Evolutionary conservation across 257 asterid species (phyloP).

Genomic region (Voacanga thouarsii): DNA sequence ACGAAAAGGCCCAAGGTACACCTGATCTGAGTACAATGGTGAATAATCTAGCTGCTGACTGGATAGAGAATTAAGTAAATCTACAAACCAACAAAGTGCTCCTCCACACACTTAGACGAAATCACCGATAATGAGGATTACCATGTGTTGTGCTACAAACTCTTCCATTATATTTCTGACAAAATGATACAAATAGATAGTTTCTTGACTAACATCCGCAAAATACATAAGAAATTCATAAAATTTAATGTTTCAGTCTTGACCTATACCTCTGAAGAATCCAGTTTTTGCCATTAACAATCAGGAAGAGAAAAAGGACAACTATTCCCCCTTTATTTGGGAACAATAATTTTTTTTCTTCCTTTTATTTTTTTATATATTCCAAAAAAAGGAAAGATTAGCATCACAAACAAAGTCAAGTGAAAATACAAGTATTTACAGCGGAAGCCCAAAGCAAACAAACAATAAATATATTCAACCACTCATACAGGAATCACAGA

Average conservation of each 20-base stretch:
- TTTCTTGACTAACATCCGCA: neutral
- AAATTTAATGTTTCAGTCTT: neutral
- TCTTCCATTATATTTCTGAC: neutral
- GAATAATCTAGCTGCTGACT: neutral
- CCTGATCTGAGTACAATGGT: neutral
- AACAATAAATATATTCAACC: neutral
- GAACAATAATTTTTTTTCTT: too few relatives aligned
- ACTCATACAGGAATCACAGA: conserved; percentile 1
- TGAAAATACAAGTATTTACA: neutral
- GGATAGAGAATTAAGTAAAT: neutral
- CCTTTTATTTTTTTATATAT: too few relatives aligned
- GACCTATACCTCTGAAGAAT: neutral
- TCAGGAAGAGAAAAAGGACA: neutral
- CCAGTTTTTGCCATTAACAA: neutral
- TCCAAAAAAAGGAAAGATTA: too few relatives aligned
- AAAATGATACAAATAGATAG: neutral
- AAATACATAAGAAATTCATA: neutral
- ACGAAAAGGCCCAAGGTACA: neutral
- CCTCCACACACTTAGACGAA: neutral
- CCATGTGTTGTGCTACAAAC: neutral
- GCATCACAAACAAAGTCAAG: too few relatives aligned
- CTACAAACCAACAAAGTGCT: neutral
- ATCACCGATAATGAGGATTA: neutral
- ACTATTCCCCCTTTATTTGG: too few relatives aligned
- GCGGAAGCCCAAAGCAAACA: neutral